Percentiles rank a stretch among this genome's conserved stretches.
Evolutionary conservation across 2,329 filamentous ascomycete species (phyloP).

Genomic region (Arthrinium phaeospermum): DNA sequence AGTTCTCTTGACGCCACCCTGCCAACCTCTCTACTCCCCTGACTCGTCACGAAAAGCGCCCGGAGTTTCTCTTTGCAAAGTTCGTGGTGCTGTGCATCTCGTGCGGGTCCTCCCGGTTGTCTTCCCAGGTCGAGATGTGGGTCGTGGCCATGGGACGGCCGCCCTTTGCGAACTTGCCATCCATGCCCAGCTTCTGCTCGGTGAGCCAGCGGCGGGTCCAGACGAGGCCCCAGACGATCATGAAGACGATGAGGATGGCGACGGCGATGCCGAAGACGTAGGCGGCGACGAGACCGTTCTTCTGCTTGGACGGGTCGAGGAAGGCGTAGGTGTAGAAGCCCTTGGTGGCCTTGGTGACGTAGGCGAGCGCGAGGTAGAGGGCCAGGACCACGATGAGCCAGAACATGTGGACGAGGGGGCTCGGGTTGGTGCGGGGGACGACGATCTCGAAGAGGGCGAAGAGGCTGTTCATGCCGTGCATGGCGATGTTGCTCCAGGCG

Average conservation of each 20-base stretch:
- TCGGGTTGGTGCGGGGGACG: slow-evolving; percentile 66
- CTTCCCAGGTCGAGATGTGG: neutral
- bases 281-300: slow-evolving; percentile 63
- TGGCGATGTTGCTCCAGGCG: slow-evolving; percentile 71
- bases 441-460: slow-evolving; percentile 80
- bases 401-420: slow-evolving; percentile 66
- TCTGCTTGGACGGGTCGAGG: slow-evolving; percentile 64
- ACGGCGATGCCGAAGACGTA: slow-evolving; percentile 60
- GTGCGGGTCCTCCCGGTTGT: slow-evolving; percentile 9
- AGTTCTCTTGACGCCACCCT: neutral
- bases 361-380: slow-evolving; percentile 76
- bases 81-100: slow-evolving; percentile 14
- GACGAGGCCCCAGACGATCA: slow-evolving; percentile 46
- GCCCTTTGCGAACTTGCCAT: slow-evolving; percentile 33
- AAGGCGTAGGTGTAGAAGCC: slow-evolving; percentile 81
- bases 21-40: too few species aligned
- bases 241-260: slow-evolving; percentile 50
- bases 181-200: slow-evolving; percentile 34
- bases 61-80: neutral
- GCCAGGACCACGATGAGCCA: slow-evolving; percentile 73
- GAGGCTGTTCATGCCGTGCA: slow-evolving; percentile 75
- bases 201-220: slow-evolving; percentile 48
- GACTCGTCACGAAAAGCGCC: neutral
- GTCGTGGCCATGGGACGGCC: neutral
- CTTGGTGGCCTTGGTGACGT: slow-evolving; percentile 71